Base-by-base conservation (phyloP, 129 eudicot genomes). In the Erigeron canadensis region DNA sequence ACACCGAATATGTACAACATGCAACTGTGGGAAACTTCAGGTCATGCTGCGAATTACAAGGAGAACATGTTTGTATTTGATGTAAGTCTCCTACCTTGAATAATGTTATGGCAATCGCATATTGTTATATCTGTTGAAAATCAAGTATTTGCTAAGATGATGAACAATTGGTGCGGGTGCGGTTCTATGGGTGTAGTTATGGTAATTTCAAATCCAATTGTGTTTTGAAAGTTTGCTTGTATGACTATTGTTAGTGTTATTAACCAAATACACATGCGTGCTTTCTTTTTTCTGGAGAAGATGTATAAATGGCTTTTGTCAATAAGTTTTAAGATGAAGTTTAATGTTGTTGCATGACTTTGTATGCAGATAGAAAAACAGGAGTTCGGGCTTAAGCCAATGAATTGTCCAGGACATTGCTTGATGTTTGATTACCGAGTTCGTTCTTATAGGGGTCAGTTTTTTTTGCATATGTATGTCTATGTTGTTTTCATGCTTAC, bases 351-450 rank as follows among this genome's bases (percentile, higher is more conserved):
- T 75, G n/a, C 70, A 69, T 72, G 55, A 41, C 70, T 60, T 72
- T 60, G 46, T 46, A 11, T 82, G 85, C 89, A 94, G 97, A 81
- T 94, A 63, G 99, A 90, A 56, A 84, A 87, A 48, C 98, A 93
- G 83, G 90, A 93, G 76, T 93, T 89, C 43, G 98, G 92, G 50
- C 93, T 93, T 15, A 94, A 94, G 85, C 98, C 98, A 22, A 94
- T 94, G 98, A 94, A 94, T 76, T 94, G 98, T 78, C 95, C 98
- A 1, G 96, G 95, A 38, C 96, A 89, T 74, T 93, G 96, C 75
- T 82, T 87, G 71, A 87, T 93, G 67, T 93, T 93, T 59, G 90
- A 89, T 68, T 77, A 85, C 60, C 81, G 95, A 82, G 92, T 85
- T 58, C 98, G 92, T 69, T 93, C 96, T 38, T 89, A 93, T 63